These are phyloP conservation scores for Blastobotrys aristatus DNA, from an alignment of 1,139 yeast genomes.

Conservation along the genomic window DNA sequence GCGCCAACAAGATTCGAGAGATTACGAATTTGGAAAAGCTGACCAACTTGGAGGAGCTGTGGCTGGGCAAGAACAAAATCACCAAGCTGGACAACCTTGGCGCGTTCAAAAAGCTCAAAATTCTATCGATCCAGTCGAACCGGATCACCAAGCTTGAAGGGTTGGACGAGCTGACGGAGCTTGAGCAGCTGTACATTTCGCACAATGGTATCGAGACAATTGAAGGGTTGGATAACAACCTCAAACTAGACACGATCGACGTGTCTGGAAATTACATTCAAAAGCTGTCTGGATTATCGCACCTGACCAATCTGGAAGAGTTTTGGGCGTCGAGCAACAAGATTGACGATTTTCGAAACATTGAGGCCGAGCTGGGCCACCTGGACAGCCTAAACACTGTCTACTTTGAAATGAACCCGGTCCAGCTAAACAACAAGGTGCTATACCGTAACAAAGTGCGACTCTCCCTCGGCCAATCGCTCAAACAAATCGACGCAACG, in stretches of 20 bases:
- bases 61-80: slow-evolving; percentile 91
- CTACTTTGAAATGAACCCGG: slow-evolving; percentile 92
- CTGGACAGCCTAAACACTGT: slow-evolving; percentile 75
- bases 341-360: slow-evolving; percentile 61
- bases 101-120: slow-evolving; percentile 57
- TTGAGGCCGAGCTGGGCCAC: slow-evolving; percentile 58
- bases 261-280: slow-evolving; percentile 68
- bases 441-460: slow-evolving; percentile 81
- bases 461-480: slow-evolving; percentile 65
- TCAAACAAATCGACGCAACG: slow-evolving; percentile 88
- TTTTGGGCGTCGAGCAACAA: slow-evolving; percentile 87
- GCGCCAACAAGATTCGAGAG: slow-evolving; percentile 74
- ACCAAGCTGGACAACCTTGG: slow-evolving; percentile 58
- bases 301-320: slow-evolving; percentile 70
- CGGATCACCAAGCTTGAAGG: slow-evolving; percentile 77
- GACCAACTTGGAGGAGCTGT: slow-evolving; percentile 61
- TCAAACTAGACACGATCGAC: slow-evolving; percentile 69
- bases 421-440: slow-evolving; percentile 66
- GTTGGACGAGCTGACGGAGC: slow-evolving; percentile 58
- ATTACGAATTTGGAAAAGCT: slow-evolving; percentile 56
- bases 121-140: slow-evolving; percentile 87
- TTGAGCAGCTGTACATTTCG: slow-evolving; percentile 85
- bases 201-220: slow-evolving; percentile 75
- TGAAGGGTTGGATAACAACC: slow-evolving; percentile 72
- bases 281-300: slow-evolving; percentile 59